These are phyloP conservation scores for Globisporangium cystogenes DNA, from an alignment of 352 stramenopile species.

Conservation along the genomic window DNA sequence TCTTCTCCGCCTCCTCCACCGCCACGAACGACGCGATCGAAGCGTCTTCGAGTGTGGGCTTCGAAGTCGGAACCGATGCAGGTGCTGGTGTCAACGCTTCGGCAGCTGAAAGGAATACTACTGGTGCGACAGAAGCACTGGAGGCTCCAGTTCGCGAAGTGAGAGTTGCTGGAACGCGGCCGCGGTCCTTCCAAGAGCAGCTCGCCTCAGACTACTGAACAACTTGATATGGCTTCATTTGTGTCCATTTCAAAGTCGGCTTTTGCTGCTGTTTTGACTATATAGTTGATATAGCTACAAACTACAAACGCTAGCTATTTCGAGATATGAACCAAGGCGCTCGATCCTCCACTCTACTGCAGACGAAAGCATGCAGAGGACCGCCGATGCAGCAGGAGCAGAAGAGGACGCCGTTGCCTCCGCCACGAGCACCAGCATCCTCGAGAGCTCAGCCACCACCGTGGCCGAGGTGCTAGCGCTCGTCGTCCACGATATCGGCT, in stretches of 20 bases:
- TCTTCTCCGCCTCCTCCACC: not conserved
- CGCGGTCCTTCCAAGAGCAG: constrained; percentile 8
- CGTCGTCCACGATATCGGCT: constrained; percentile 26
- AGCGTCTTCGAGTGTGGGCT: not conserved
- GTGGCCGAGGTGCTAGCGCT: constrained; percentile 24
- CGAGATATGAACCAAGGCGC: too few species aligned
- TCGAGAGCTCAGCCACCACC: not conserved
- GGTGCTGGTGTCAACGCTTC: not conserved
- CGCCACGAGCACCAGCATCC: not conserved
- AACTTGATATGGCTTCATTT: too few species aligned
- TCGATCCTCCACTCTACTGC: too few species aligned
- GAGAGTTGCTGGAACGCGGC: not conserved
- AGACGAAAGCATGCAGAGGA: not conserved
- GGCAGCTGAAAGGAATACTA: not conserved
- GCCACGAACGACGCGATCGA: not conserved
- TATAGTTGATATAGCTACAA: too few species aligned
- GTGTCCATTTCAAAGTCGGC: too few species aligned
- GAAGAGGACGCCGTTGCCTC: not conserved
- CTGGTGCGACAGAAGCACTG: not conserved
- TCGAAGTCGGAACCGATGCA: not conserved
- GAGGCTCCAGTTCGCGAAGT: not conserved
- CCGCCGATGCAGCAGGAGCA: not conserved
- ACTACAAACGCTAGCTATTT: too few species aligned
- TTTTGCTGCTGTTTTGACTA: too few species aligned
- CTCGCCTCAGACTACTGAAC: not conserved